Evolutionary conservation across 768 basidiomycete genomes (phyloP).

Genomic region (Tephrocybe rancida): DNA sequence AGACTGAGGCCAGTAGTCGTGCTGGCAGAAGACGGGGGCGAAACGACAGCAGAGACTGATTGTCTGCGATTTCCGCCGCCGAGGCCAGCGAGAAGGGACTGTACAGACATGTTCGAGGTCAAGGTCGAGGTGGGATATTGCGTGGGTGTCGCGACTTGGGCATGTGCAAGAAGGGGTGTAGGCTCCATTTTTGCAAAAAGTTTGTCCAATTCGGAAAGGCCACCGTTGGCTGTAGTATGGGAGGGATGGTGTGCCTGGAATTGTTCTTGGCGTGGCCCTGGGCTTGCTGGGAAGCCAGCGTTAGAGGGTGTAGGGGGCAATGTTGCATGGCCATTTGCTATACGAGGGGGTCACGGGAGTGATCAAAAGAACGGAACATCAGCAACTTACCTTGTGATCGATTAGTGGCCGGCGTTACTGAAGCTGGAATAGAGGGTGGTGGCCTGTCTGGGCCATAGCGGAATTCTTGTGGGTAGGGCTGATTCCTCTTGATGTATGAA

Average conservation of each 20-base stretch:
- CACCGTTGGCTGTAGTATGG: constrained; percentile 22
- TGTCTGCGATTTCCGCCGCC: constrained; percentile 21
- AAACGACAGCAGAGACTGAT: constrained; percentile 8
- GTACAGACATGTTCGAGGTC: constrained; percentile 29
- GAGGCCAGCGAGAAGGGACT: constrained; percentile 48
- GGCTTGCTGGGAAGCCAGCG: constrained; percentile 4
- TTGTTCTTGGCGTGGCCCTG: constrained; percentile 1
- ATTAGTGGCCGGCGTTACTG: constrained; percentile 24
- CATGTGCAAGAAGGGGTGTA: constrained; percentile 19
- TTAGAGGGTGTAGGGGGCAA: constrained; percentile 1
- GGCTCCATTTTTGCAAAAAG: constrained; percentile 47
- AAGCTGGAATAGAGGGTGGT: constrained; percentile 55
- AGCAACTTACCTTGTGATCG: constrained; percentile 17
- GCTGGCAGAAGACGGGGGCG: constrained; percentile 21
- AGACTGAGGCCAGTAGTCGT: constrained; percentile 56
- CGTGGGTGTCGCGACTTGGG: constrained; percentile 21
- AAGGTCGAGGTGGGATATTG: constrained; percentile 35
- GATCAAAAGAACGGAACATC: neutral
- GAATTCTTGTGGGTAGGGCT: constrained; percentile 72
- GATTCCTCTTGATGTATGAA: constrained; percentile 61
- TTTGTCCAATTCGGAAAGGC: constrained; percentile 46
- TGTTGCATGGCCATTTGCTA: constrained; percentile 6
- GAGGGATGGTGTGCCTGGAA: constrained; percentile 15
- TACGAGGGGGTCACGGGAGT: neutral
- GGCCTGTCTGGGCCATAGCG: constrained; percentile 69